phyloP scores from a whole-genome alignment of 2,329 filamentous ascomycete genomes.

The Penicillium occitanis region DNA sequence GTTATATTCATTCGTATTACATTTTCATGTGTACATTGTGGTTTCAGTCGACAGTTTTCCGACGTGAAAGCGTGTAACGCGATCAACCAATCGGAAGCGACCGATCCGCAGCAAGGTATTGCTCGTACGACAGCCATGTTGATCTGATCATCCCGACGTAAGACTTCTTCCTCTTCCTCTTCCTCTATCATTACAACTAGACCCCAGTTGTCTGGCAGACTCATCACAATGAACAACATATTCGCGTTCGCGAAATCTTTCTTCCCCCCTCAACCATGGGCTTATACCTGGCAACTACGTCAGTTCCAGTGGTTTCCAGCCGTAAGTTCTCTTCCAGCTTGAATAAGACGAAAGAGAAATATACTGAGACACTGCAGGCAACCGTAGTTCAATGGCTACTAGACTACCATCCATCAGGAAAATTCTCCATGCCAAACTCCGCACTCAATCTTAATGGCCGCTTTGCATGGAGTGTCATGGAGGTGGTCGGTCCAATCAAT shows the following conservation, averaged over 20 bases:
- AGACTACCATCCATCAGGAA: constrained; percentile 88
- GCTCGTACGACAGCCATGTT: background rate
- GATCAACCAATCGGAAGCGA: background rate
- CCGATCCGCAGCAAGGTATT: background rate
- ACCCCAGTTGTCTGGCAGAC: background rate
- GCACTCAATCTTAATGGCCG: constrained; percentile 84
- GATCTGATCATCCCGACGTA: no score
- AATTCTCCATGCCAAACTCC: constrained; percentile 70
- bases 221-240: constrained; percentile 13
- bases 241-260: constrained; percentile 30
- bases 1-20: background rate
- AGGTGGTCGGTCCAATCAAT: constrained; percentile 72
- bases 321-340: constrained; percentile 32
- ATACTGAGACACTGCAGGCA: constrained; percentile 51
- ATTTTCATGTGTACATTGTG: background rate
- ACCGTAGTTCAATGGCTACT: constrained; percentile 71
- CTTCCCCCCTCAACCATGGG: constrained; percentile 40
- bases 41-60: background rate
- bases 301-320: constrained; percentile 47
- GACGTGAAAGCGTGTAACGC: background rate
- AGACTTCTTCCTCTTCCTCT: background rate
- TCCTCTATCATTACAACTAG: background rate
- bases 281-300: constrained; percentile 37
- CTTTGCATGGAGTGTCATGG: constrained; percentile 85
- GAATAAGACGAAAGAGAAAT: constrained; percentile 23